phyloP scores from a whole-genome alignment of 345 rosid species.

The Mallotus nudiflorus region DNA sequence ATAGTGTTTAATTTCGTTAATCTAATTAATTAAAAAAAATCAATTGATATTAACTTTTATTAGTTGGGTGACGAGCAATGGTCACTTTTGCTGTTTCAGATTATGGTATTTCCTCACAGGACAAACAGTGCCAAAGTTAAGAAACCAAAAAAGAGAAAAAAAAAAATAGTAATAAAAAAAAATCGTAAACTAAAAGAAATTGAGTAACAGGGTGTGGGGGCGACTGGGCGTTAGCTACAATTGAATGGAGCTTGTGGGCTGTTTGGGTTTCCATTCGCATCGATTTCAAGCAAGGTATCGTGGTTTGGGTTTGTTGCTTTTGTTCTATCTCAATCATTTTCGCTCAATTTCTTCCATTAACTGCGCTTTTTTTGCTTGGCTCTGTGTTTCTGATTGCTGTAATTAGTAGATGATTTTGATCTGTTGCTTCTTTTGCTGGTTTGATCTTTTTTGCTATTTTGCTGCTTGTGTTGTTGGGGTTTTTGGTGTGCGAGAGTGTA shows the following conservation, averaged over 20 bases:
- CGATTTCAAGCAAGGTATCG: neutral
- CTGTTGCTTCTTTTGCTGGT: neutral
- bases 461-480: neutral
- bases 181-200: neutral
- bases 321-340: neutral
- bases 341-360: neutral
- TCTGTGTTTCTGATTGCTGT: neutral
- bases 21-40: neutral
- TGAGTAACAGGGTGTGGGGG: neutral
- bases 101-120: slow-evolving; percentile 6
- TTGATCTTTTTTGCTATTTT: neutral
- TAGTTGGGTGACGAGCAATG: neutral
- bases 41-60: neutral
- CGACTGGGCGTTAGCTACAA: neutral
- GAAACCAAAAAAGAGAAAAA: slow-evolving; percentile 1
- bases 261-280: slow-evolving; percentile 7
- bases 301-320: no score
- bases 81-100: slow-evolving; percentile 9
- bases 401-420: slow-evolving; percentile 9
- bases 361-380: neutral
- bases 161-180: neutral
- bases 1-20: neutral
- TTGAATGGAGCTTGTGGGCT: neutral
- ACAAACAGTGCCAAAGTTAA: slow-evolving; percentile 9
- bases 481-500: neutral